Base-by-base conservation (phyloP, 495 filamentous ascomycete genomes). In the Evernia prunastri region DNA sequence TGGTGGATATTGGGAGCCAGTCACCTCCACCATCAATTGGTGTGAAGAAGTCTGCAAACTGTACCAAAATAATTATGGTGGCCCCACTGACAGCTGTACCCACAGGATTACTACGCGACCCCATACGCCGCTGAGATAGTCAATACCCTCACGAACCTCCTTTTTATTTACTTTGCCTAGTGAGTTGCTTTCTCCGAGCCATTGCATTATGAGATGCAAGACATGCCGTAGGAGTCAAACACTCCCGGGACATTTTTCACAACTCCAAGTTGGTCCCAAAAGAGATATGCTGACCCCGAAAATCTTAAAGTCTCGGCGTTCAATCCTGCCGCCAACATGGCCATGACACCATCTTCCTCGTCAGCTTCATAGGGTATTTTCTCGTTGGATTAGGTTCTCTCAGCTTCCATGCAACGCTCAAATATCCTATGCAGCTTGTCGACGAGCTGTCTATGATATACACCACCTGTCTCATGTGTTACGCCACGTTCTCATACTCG, bases 371-470 rank as follows among this genome's bases (percentile, higher is more conserved):
- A 59, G 91, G 91, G 37, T 94, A 92, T 71, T 74, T 92, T 3
- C 72, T 90, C n/a, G 89, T 96, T 4, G 91, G 91, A 17, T 77
- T 82, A 12, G 91, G 91, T 12, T 91, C 88, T 66, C 91, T 92
- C 72, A 74, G 88, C 27, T 96, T 96, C 69, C 91, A 96, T 68
- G 80, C 88, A 13, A 89, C 90, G 3, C 76, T 95, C 25, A 92
- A 91, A 79, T 94, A 98, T 76, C 91, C 92, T 3, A 96, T 96
- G 94, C 94, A 98, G 72, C 84, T 97, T 20, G 88, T 97, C 40
- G 94, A 98, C 70, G 94, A 98, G 75, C 82, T 97, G 11, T 90
- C 87, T 65, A 97, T 97, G 94, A 96, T 98, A 36, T 97, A 98
- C 72, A 96, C 93, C 2, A 95, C 93, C 11, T 95, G 89, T 67